phyloP scores from a whole-genome alignment of 164 flowering plant genomes.

The Akebia trifoliata region DNA sequence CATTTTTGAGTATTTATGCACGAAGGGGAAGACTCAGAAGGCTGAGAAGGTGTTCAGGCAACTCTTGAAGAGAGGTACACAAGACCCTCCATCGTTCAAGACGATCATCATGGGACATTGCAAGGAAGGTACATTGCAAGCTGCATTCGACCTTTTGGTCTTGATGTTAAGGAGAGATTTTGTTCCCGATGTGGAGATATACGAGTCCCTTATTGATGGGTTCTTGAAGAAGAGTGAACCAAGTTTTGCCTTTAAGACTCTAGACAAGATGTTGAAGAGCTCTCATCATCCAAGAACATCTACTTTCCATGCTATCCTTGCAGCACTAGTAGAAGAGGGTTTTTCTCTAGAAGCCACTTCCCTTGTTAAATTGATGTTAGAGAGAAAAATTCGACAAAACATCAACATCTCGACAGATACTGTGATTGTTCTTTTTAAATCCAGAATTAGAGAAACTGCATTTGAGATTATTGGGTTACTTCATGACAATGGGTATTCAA shows the following conservation, averaged over 20 bases:
- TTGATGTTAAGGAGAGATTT: conserved; percentile 68
- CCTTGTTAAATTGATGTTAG: conserved; percentile 50
- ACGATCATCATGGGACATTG: conserved; percentile 76
- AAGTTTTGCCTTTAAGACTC: conserved; percentile 43
- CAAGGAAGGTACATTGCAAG: conserved; percentile 43
- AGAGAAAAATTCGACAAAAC: conserved; percentile 46
- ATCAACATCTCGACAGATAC: conserved; percentile 46
- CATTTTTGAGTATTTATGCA: conserved; percentile 48
- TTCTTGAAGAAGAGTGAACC: conserved; percentile 43
- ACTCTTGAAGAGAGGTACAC: conserved; percentile 66
- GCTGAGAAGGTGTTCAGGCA: conserved; percentile 66
- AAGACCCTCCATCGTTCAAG: conserved; percentile 58
- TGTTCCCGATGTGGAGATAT: conserved; percentile 54
- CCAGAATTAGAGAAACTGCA: conserved; percentile 37
- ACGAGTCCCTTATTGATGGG: conserved; percentile 48
- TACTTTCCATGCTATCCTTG: conserved; percentile 50
- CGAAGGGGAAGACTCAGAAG: conserved; percentile 49
- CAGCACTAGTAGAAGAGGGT: conserved; percentile 21
- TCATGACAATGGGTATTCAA: conserved; percentile 49
- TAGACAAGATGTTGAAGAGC: conserved; percentile 69
- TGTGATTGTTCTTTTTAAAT: conserved; percentile 31
- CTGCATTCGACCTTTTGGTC: conserved; percentile 31
- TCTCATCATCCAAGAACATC: conserved; percentile 50
- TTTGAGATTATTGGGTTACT: conserved; percentile 36
- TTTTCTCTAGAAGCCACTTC: conserved; percentile 50